Conservation (phyloP, 257 asterid genomes). For the Anisodus acutangulus region DNA sequence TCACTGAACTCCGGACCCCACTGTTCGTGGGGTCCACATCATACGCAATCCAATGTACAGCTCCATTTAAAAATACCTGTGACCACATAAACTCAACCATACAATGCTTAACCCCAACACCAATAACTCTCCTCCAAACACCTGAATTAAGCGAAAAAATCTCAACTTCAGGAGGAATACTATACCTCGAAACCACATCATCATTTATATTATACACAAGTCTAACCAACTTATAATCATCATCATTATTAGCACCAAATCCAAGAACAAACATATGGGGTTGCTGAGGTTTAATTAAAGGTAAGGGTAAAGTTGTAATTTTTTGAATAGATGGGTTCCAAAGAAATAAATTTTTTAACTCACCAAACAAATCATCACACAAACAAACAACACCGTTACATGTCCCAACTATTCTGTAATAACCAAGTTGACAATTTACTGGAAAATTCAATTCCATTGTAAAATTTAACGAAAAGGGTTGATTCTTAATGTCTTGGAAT, state of each 20-base stretch:
- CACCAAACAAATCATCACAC: constrained; percentile 48
- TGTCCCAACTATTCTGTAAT: constrained; percentile 59
- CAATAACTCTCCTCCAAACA: constrained; percentile 49
- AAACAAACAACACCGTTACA: constrained; percentile 65
- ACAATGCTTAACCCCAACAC: constrained; percentile 32
- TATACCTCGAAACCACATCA: neutral
- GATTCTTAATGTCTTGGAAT: constrained; percentile 29
- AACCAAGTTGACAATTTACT: constrained; percentile 47
- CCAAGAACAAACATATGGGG: constrained; percentile 50
- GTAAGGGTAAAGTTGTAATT: constrained; percentile 39
- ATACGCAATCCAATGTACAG: constrained; percentile 58
- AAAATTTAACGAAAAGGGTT: constrained; percentile 33
- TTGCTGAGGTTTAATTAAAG: constrained; percentile 36
- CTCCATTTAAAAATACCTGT: constrained; percentile 47
- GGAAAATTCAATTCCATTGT: constrained; percentile 44
- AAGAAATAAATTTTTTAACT: constrained; percentile 32
- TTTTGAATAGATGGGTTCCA: constrained; percentile 65
- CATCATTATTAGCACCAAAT: constrained; percentile 41
- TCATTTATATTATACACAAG: constrained; percentile 43
- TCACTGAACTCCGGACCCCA: constrained; percentile 36
- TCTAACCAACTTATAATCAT: constrained; percentile 64
- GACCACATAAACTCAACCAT: constrained; percentile 44
- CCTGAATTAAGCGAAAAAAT: constrained; percentile 43
- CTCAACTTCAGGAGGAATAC: constrained; percentile 51
- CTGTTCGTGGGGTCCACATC: constrained; percentile 5